Conservation (phyloP, 805 yeast species). For the Starmerella davenportii region DNA sequence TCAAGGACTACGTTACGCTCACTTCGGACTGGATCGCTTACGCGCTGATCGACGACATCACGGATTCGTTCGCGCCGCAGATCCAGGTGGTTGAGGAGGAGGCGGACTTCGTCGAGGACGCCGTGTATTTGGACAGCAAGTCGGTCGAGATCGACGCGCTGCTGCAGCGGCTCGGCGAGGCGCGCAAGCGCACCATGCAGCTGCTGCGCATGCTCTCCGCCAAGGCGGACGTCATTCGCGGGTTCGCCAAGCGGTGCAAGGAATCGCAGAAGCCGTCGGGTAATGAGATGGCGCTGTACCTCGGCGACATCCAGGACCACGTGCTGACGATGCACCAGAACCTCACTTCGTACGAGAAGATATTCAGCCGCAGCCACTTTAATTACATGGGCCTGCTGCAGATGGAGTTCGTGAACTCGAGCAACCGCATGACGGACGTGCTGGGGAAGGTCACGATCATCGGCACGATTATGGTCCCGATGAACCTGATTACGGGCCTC, state of each 20-base stretch:
- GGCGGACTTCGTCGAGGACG: conserved; percentile 53
- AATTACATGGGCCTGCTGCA: conserved; percentile 87
- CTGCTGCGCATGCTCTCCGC: conserved; percentile 76
- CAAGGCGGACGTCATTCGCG: conserved; percentile 87
- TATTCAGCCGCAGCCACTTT: conserved; percentile 77
- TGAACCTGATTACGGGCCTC: conserved; percentile 75
- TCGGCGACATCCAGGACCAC: conserved; percentile 95
- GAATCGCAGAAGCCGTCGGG: conserved; percentile 53
- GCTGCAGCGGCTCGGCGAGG: conserved; percentile 71
- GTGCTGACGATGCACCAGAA: conserved; percentile 91
- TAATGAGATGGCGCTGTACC: conserved; percentile 75
- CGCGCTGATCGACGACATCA: conserved; percentile 47
- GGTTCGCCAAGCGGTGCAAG: conserved; percentile 89
- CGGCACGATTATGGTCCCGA: conserved; percentile 80
- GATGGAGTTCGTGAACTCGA: conserved; percentile 76
- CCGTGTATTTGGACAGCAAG: conserved; percentile 61
- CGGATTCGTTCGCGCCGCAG: conserved; percentile 47
- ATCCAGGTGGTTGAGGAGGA: conserved; percentile 41
- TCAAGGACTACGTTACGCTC: conserved; percentile 41
- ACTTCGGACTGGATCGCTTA: conserved; percentile 50
- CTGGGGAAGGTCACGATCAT: conserved; percentile 74
- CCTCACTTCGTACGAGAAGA: conserved; percentile 75
- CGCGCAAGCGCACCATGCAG: conserved; percentile 83
- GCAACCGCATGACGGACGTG: conserved; percentile 69
- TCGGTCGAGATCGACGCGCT: conserved; percentile 26